Percentiles rank a stretch among this genome's conserved stretches.
These are phyloP conservation scores for Phoma sp. DNA, from an alignment of 2,329 filamentous ascomycete genomes.

Conservation along the genomic window DNA sequence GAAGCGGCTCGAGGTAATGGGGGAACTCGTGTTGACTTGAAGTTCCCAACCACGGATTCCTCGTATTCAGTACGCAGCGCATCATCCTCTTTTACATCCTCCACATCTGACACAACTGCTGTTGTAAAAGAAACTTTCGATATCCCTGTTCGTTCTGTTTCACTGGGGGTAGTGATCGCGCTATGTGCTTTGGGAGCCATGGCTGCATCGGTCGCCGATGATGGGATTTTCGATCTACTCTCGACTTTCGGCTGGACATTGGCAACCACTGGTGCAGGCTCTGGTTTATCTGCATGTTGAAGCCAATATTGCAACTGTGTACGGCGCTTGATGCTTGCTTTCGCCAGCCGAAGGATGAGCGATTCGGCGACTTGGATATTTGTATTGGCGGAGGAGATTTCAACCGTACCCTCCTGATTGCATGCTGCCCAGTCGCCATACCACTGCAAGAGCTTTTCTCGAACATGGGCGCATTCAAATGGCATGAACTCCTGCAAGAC, in stretches of 20 bases:
- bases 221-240: background rate
- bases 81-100: background rate
- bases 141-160: background rate
- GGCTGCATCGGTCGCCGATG: background rate
- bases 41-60: background rate
- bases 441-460: background rate
- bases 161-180: background rate
- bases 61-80: background rate
- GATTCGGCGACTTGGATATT: background rate
- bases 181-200: background rate
- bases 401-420: background rate
- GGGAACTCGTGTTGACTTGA: background rate
- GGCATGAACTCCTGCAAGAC: background rate
- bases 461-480: background rate
- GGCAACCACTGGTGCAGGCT: background rate
- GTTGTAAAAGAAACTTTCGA: background rate
- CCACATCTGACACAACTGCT: background rate
- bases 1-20: background rate
- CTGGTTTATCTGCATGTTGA: background rate
- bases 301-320: background rate
- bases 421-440: background rate
- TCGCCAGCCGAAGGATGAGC: background rate
- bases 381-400: background rate
- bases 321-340: background rate
- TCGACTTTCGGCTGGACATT: background rate